These are phyloP conservation scores for Chlorella sp. DNA, from an alignment of 139 green algal species.

Conservation along the genomic window DNA sequence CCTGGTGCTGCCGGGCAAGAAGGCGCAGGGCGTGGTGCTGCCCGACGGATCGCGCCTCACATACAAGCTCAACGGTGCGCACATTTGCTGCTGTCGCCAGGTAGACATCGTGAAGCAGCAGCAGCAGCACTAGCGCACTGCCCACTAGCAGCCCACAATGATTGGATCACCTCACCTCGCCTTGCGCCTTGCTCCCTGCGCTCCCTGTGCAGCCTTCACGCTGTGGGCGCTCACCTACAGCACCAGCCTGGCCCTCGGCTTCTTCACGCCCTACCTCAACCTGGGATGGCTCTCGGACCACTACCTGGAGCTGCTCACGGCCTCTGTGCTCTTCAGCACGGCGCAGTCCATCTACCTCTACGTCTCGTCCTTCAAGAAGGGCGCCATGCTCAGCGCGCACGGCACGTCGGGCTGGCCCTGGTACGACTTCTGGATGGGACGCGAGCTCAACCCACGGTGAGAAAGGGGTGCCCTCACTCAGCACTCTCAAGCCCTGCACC, in stretches of 20 bases:
- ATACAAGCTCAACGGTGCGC: conserved; percentile 84
- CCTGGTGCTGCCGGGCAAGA: conserved; percentile 66
- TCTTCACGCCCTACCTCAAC: conserved; percentile 37
- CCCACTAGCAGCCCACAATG: too few species aligned
- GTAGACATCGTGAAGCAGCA: too few species aligned
- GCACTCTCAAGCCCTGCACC: too few species aligned
- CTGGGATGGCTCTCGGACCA: conserved; percentile 73
- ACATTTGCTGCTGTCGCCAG: too few species aligned
- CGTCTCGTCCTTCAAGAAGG: conserved; percentile 38
- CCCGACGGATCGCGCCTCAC: conserved; percentile 46
- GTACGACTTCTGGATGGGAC: conserved; percentile 93
- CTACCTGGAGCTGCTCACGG: conserved; percentile 72
- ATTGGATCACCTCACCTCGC: background rate
- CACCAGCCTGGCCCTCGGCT: conserved; percentile 56
- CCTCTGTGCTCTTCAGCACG: conserved; percentile 49
- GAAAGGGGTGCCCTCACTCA: too few species aligned
- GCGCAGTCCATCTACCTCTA: conserved; percentile 62
- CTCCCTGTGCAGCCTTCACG: conserved; percentile 45
- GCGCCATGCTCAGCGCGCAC: conserved; percentile 38
- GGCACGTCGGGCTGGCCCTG: conserved; percentile 45
- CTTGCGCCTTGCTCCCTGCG: background rate
- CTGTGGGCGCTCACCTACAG: conserved; percentile 53
- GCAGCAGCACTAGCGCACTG: too few species aligned
- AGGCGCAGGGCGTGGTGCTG: conserved; percentile 51
- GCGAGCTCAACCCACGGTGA: conserved; percentile 84